Conservation (phyloP, 1,284 basidiomycete genomes). For the Caloboletus inedulis region DNA sequence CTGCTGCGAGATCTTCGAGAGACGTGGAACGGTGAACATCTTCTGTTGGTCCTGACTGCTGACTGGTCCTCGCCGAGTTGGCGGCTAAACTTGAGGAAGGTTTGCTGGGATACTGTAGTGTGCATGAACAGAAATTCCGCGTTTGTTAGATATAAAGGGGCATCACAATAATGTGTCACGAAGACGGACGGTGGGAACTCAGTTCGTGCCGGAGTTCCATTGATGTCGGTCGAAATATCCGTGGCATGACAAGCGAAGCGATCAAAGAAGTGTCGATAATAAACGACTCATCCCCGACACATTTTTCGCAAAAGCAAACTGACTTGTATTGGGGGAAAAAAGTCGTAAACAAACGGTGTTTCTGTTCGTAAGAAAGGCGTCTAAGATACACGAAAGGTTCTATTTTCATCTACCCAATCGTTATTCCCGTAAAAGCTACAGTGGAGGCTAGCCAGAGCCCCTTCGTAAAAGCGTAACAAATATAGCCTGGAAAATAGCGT, state of each 20-base stretch:
- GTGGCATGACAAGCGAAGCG: slow-evolving; percentile 5
- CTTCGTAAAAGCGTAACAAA: slow-evolving; percentile 11
- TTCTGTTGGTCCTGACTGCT: too few relatives aligned
- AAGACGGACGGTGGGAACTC: neutral
- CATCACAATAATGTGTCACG: neutral
- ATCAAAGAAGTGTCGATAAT: neutral
- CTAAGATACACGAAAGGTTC: slow-evolving; percentile 27
- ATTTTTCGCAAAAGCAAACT: slow-evolving; percentile 2
- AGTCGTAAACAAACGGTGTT: slow-evolving; percentile 4
- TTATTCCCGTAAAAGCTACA: slow-evolving; percentile 12
- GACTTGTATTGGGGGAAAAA: slow-evolving; percentile 3
- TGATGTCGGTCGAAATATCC: neutral
- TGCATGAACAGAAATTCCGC: neutral
- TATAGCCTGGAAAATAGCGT: slow-evolving; percentile 20
- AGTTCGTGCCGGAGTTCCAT: neutral
- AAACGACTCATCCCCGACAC: neutral
- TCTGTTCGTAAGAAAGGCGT: slow-evolving; percentile 9
- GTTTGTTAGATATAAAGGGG: neutral
- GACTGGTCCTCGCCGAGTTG: neutral
- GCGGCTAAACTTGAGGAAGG: neutral
- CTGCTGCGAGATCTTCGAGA: slow-evolving; percentile 1
- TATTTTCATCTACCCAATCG: slow-evolving; percentile 6
- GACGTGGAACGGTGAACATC: neutral
- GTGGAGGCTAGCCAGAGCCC: slow-evolving; percentile 23
- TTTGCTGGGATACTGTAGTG: neutral